These are phyloP conservation scores for Jatropha multifida DNA, from an alignment of 441 rosid species.

Conservation along the genomic window DNA sequence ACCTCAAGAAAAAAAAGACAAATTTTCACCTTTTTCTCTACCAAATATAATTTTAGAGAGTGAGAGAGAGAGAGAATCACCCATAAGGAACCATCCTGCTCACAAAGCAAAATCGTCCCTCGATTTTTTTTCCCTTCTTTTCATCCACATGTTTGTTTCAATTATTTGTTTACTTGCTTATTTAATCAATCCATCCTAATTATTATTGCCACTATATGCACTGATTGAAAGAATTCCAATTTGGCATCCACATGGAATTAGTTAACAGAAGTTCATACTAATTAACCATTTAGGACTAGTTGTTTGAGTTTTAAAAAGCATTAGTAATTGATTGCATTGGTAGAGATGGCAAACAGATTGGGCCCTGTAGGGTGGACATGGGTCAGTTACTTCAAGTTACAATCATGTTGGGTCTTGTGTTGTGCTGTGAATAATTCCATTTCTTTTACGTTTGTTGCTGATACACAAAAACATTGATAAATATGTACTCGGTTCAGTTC, in stretches of 20 bases:
- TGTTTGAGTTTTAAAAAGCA: not conserved
- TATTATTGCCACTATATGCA: not conserved
- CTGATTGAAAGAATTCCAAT: not conserved
- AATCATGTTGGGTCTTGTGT: too few species aligned
- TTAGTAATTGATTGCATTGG: not conserved
- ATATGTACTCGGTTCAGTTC: not conserved
- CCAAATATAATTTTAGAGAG: too few species aligned
- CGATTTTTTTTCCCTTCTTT: not conserved
- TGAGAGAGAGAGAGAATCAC: not conserved
- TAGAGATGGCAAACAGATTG: too few species aligned
- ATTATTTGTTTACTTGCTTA: not conserved
- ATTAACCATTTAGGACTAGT: not conserved
- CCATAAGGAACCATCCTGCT: not conserved
- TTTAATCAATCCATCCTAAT: not conserved
- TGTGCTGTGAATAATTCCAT: not conserved
- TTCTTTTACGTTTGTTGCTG: not conserved
- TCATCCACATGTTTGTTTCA: not conserved
- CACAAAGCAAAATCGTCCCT: not conserved
- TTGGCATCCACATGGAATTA: not conserved
- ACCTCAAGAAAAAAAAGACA: not conserved
- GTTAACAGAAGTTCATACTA: not conserved
- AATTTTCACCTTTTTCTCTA: too few species aligned
- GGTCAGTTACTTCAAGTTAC: too few species aligned
- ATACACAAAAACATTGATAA: not conserved
- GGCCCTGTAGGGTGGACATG: too few species aligned